Base-by-base conservation (phyloP, 2,329 filamentous ascomycete species). In the Penicillium sp. region DNA sequence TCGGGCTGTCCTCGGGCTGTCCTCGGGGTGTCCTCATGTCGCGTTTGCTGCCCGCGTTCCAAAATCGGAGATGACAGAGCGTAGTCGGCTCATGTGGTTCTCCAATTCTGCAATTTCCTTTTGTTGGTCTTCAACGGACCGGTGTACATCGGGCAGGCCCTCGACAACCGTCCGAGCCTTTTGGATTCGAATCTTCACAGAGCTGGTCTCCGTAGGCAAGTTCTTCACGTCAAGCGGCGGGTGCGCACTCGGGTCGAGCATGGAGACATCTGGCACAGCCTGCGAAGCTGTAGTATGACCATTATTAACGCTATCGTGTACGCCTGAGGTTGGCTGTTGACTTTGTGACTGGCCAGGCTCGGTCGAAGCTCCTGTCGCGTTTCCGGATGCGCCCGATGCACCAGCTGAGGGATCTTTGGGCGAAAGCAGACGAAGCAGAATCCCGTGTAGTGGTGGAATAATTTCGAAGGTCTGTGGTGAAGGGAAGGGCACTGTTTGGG, bases 381-480 rank as follows among this genome's bases (percentile, higher is more conserved):
- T 65, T 21, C 62, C 64, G 10, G 55, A 18, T 16, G 52, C 55
- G 21, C 58, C 54, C 41, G 64, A 46, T 55, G 57, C 52, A 24
- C 51, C 70, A 42, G 73, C 72, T 45, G 76, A 67, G 49, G 76
- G 77, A 63, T 63, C 66, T 56, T 69, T 77, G 16, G 71, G 64
- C 27, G 75, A 79, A 62, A 89, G 84, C 16, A 97, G 83, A 47
- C 89, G 89, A 61, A 85, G 80, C 57, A 97, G 85, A 62, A 96
- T 84, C 55, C 86, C 81, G 67, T 90, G 87, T 50, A 97, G 84
- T 67, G 92, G 86, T 24, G 92, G 90, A 50, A 96, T 83, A 63
- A 91, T 85, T 77, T 96, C 92, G 76, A 97, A 90, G 46, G 86
- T 85, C 72, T 92, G 88, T 27, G 92, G 89, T 46, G 89, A 83